These are phyloP conservation scores for Psilocybe azurescens DNA, from an alignment of 768 basidiomycete species.

Conservation along the genomic window DNA sequence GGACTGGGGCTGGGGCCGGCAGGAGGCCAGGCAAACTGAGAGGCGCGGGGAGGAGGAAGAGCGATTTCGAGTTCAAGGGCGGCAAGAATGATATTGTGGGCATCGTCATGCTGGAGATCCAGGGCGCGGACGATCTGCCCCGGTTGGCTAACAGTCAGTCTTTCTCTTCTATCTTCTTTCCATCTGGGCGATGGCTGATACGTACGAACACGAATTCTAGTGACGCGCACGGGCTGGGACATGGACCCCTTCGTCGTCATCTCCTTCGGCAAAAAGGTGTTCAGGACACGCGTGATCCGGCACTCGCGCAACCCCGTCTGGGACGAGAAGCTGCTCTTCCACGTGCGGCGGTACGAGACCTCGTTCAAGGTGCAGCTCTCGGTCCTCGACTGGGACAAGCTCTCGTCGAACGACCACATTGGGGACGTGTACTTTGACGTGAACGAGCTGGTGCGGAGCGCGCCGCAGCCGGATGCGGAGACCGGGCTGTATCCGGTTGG, in stretches of 20 bases:
- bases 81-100: slow-evolving; percentile 86
- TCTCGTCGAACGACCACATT: slow-evolving; percentile 86
- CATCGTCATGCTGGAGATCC: slow-evolving; percentile 94
- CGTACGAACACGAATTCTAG: slow-evolving; percentile 36
- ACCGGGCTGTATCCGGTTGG: slow-evolving; percentile 30
- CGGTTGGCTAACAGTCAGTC: slow-evolving; percentile 83
- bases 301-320: slow-evolving; percentile 49
- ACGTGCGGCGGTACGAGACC: slow-evolving; percentile 88
- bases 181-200: slow-evolving; percentile 1
- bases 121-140: slow-evolving; percentile 83
- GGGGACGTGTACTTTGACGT: slow-evolving; percentile 81
- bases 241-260: slow-evolving; percentile 98
- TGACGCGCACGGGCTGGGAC: slow-evolving; percentile 89
- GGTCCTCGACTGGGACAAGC: slow-evolving; percentile 97
- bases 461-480: slow-evolving; percentile 66
- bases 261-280: slow-evolving; percentile 94
- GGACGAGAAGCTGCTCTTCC: slow-evolving; percentile 88
- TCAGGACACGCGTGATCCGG: slow-evolving; percentile 88
- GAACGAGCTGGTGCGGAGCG: slow-evolving; percentile 67
- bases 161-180: not conserved
- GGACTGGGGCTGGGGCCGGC: not conserved
- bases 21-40: slow-evolving; percentile 5
- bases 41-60: slow-evolving; percentile 18
- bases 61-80: slow-evolving; percentile 16
- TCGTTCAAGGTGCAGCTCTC: slow-evolving; percentile 79